These are phyloP conservation scores for Lachnellula suecica DNA, from an alignment of 2,329 filamentous ascomycete genomes.

Conservation along the genomic window DNA sequence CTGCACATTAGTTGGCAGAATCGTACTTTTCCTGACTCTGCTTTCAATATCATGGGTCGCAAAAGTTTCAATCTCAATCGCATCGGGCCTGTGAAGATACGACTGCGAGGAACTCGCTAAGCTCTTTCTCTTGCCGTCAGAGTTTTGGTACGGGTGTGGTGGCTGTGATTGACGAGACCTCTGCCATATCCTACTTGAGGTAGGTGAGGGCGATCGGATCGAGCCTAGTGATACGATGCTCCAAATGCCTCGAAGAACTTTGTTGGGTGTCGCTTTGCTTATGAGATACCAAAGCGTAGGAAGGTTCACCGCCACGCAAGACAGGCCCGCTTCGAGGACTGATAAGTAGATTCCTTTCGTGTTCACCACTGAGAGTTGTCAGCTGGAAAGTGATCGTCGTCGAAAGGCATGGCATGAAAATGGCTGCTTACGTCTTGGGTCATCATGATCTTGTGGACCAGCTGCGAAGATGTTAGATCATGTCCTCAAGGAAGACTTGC, in stretches of 20 bases:
- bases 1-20: not conserved
- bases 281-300: not conserved
- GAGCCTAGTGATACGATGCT: conserved; percentile 2
- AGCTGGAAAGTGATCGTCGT: too few species aligned
- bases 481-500: too few species aligned
- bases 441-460: too few species aligned
- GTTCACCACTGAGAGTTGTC: not conserved
- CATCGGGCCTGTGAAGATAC: too few species aligned
- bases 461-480: too few species aligned
- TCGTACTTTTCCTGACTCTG: not conserved
- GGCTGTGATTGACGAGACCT: not conserved
- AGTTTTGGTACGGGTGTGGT: too few species aligned
- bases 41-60: not conserved
- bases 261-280: conserved; percentile 1
- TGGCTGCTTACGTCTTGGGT: too few species aligned
- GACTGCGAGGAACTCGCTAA: not conserved
- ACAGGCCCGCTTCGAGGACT: not conserved
- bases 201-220: not conserved
- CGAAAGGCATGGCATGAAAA: too few species aligned
- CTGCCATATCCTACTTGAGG: not conserved
- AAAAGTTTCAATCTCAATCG: not conserved
- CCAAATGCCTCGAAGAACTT: not conserved
- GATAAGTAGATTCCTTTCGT: not conserved
- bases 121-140: not conserved
- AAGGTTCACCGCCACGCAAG: conserved; percentile 4